These are phyloP conservation scores for Colletotrichum chlorophyti DNA, from an alignment of 2,329 filamentous ascomycete genomes.

Conservation along the genomic window DNA sequence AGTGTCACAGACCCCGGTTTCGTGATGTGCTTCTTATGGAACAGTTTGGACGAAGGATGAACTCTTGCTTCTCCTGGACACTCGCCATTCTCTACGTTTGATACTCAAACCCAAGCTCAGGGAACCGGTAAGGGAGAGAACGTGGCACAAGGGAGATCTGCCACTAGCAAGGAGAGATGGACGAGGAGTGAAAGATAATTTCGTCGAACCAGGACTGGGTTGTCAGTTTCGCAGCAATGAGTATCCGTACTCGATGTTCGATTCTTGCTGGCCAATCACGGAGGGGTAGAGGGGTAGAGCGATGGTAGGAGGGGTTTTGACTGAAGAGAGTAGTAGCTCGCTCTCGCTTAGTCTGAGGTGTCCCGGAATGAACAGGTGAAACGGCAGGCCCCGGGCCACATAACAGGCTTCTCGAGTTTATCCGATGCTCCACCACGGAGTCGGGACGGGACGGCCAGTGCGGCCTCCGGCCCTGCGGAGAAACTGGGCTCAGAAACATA, in stretches of 20 bases:
- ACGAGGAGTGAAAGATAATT: background rate
- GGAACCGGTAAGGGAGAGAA: background rate
- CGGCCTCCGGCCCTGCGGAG: background rate
- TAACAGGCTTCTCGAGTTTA: too few relatives aligned
- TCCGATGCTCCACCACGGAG: background rate
- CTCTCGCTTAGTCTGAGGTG: background rate
- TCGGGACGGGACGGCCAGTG: conserved; percentile 10
- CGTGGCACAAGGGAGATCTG: conserved; percentile 16
- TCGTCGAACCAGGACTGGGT: background rate
- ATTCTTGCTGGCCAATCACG: too few relatives aligned
- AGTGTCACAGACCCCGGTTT: conserved; percentile 30
- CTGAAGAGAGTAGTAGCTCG: background rate
- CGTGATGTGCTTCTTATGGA: background rate
- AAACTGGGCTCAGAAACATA: conserved; percentile 1
- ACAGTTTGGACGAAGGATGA: too few relatives aligned
- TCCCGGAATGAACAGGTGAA: conserved; percentile 14
- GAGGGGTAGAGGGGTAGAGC: background rate
- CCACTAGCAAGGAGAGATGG: conserved; percentile 21
- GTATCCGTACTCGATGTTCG: too few relatives aligned
- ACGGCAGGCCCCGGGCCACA: too few relatives aligned
- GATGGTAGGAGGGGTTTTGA: background rate
- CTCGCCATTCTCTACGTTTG: too few relatives aligned
- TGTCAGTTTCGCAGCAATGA: background rate
- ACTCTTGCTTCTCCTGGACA: too few relatives aligned
- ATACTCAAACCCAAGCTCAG: too few relatives aligned